Evolutionary conservation across 106 monocot species (phyloP).

Genomic region (Dendrobium catenatum): DNA sequence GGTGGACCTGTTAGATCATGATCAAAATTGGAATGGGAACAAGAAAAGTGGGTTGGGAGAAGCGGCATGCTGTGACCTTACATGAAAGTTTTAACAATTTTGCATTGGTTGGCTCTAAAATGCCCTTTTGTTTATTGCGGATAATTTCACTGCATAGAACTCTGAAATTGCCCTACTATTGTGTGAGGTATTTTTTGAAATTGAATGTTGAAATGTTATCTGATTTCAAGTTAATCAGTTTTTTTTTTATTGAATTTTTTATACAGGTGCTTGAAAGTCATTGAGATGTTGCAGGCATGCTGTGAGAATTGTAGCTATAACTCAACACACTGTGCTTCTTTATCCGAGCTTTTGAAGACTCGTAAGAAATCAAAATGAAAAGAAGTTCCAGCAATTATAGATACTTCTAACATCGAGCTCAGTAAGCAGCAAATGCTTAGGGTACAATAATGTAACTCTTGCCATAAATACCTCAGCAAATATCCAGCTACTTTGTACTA

Average conservation of each 20-base stretch:
- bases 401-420: neutral
- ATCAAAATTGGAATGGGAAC: neutral
- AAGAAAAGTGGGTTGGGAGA: neutral
- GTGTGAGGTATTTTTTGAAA: neutral
- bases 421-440: neutral
- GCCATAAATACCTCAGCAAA: neutral
- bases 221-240: constrained; percentile 1
- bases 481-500: neutral
- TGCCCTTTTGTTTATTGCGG: neutral
- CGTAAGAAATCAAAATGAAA: constrained; percentile 32
- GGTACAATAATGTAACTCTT: neutral
- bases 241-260: constrained; percentile 1
- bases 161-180: neutral
- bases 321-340: constrained; percentile 87
- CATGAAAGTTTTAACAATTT: neutral
- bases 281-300: constrained; percentile 70
- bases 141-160: neutral
- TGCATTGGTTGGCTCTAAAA: neutral
- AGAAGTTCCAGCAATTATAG: constrained; percentile 8
- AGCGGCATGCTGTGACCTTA: neutral
- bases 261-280: constrained; percentile 73
- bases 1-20: no score
- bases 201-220: neutral
- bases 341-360: constrained; percentile 56
- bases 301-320: constrained; percentile 82